Conservation (phyloP, 805 yeast genomes). For the Hanseniaspora clermontiae region DNA sequence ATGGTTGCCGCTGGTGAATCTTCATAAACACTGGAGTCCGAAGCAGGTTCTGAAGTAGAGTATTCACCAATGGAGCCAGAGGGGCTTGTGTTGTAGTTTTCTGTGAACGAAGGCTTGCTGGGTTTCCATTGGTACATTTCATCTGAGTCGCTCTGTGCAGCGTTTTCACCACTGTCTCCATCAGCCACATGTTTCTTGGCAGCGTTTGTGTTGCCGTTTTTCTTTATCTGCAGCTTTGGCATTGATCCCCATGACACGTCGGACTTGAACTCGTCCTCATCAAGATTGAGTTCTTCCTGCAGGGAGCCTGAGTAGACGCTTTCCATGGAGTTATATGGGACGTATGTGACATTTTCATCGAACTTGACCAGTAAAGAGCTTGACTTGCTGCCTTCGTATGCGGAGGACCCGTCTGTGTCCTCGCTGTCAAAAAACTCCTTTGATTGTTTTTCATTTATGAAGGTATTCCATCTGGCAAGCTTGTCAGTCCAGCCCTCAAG, state of each 20-base stretch:
- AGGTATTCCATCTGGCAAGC: slow-evolving; percentile 80
- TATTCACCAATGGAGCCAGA: slow-evolving; percentile 36
- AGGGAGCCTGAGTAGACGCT: slow-evolving; percentile 6
- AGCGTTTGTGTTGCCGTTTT: slow-evolving; percentile 14
- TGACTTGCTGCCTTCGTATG: background rate
- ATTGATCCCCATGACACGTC: slow-evolving; percentile 27
- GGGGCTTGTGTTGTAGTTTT: slow-evolving; percentile 22
- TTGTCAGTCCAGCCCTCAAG: slow-evolving; percentile 85
- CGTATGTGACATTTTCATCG: slow-evolving; percentile 9
- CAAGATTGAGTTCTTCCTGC: slow-evolving; percentile 23
- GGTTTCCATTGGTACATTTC: slow-evolving; percentile 15
- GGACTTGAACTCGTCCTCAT: slow-evolving; percentile 22
- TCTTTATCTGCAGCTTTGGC: slow-evolving; percentile 23
- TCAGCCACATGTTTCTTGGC: slow-evolving; percentile 1
- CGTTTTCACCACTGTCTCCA: background rate
- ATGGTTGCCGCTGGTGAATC: slow-evolving; percentile 16
- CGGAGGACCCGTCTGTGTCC: background rate
- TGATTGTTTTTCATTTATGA: slow-evolving; percentile 57
- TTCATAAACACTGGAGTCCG: slow-evolving; percentile 28
- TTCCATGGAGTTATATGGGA: slow-evolving; percentile 7
- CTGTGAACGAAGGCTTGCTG: slow-evolving; percentile 20
- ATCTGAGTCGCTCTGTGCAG: slow-evolving; percentile 15
- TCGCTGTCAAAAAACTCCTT: background rate
- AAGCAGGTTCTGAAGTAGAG: slow-evolving; percentile 30
- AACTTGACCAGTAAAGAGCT: background rate